Percentiles rank a stretch among this genome's conserved stretches.
Evolutionary conservation across 495 filamentous ascomycete species (phyloP).

Genomic region (Astrothelium subdiscretum): DNA sequence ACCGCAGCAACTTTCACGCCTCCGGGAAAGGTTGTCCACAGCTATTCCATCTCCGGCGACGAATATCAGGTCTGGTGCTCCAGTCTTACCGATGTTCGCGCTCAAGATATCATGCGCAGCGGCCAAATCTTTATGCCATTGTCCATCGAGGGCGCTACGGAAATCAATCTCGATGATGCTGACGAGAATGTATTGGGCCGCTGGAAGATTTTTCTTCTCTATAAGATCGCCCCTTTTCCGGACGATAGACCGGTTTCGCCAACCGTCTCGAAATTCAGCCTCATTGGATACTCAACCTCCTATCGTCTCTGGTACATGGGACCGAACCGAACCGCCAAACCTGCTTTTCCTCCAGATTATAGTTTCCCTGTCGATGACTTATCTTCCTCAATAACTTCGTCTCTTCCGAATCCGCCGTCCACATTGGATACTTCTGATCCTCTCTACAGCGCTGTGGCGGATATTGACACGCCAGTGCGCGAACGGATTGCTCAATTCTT

Average conservation of each 20-base stretch:
- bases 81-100: conserved; percentile 42
- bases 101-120: conserved; percentile 57
- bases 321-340: background rate
- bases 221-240: conserved; percentile 44
- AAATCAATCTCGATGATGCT: conserved; percentile 57
- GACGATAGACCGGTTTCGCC: conserved; percentile 28
- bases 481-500: conserved; percentile 88
- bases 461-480: conserved; percentile 47
- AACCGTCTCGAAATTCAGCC: conserved; percentile 48
- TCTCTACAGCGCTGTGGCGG: conserved; percentile 1
- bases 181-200: conserved; percentile 61
- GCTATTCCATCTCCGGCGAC: conserved; percentile 38
- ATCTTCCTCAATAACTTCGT: conserved; percentile 14
- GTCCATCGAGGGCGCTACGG: conserved; percentile 82
- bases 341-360: conserved; percentile 7
- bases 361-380: background rate
- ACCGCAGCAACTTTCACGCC: conserved; percentile 36
- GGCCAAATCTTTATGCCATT: conserved; percentile 75
- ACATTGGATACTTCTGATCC: conserved; percentile 25
- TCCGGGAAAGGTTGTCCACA: conserved; percentile 43
- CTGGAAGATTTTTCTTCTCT: conserved; percentile 83
- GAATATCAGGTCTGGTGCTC: conserved; percentile 53
- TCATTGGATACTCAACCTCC: conserved; percentile 78
- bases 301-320: conserved; percentile 54
- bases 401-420: conserved; percentile 30